Percentiles rank a stretch among this genome's conserved stretches.
These are phyloP conservation scores for Haplosporangium gracile DNA, from an alignment of 192 early-diverging fungal genomes.

Conservation along the genomic window DNA sequence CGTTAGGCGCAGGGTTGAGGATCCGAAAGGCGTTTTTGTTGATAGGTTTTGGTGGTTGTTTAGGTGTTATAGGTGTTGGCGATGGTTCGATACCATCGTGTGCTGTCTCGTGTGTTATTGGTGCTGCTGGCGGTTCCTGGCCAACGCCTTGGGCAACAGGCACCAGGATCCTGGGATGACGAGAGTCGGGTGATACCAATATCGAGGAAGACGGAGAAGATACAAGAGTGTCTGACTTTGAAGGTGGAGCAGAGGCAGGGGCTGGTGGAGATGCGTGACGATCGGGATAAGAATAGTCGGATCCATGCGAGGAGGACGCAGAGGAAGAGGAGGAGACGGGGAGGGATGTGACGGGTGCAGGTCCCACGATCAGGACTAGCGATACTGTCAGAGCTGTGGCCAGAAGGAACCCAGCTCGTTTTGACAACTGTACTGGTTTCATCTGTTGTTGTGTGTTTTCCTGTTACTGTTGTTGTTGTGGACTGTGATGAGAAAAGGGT, in stretches of 20 bases:
- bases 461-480: background rate
- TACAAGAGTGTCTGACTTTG: background rate
- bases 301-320: background rate
- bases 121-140: background rate
- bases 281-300: background rate
- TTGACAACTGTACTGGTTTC: background rate
- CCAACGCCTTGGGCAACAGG: background rate
- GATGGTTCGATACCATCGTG: background rate
- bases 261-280: background rate
- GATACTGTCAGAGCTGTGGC: background rate
- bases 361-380: background rate
- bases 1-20: conserved; percentile 30
- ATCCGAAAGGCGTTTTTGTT: conserved; percentile 18
- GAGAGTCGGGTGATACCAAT: background rate
- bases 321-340: background rate
- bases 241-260: background rate
- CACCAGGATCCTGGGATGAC: background rate
- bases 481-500: background rate
- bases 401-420: background rate
- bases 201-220: background rate
- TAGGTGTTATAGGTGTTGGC: background rate
- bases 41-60: background rate
- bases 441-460: background rate
- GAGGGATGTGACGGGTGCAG: background rate
- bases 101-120: background rate